Evolutionary conservation across 106 monocot genomes (phyloP).

Genomic region (Ottelia alismoides): DNA sequence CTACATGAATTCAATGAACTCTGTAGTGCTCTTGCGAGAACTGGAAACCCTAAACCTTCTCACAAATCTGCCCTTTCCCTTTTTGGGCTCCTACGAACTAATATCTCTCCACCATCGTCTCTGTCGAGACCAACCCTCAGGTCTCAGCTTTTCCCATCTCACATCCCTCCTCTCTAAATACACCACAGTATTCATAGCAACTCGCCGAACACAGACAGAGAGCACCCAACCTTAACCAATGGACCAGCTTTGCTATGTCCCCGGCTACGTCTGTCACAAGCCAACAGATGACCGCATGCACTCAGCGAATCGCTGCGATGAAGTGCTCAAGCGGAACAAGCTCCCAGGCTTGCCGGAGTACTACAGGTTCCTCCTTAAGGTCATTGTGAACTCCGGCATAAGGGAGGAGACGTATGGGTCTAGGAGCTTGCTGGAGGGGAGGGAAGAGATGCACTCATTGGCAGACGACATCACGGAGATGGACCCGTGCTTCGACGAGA

Average conservation of each 20-base stretch:
- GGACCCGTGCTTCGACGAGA: conserved; percentile 44
- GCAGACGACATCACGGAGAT: conserved; percentile 44
- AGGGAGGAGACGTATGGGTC: conserved; percentile 67
- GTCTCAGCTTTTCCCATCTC: too few species aligned
- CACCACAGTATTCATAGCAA: too few species aligned
- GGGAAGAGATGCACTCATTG: conserved; percentile 27
- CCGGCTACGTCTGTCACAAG: conserved; percentile 54
- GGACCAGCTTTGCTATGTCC: conserved; percentile 42
- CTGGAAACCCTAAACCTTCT: too few species aligned
- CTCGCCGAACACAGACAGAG: too few species aligned
- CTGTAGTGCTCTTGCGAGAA: too few species aligned
- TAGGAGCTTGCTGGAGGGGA: conserved; percentile 36
- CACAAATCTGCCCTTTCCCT: too few species aligned
- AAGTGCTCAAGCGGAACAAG: conserved; percentile 41
- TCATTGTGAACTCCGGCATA: conserved; percentile 52
- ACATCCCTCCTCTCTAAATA: too few species aligned
- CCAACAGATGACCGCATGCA: conserved; percentile 53
- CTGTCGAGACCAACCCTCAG: too few species aligned
- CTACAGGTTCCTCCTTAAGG: conserved; percentile 71
- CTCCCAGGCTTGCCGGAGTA: conserved; percentile 37
- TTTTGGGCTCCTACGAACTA: too few species aligned
- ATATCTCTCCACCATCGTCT: too few species aligned
- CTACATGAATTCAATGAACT: too few species aligned
- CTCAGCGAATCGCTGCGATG: conserved; percentile 43
- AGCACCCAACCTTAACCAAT: too few species aligned